These are phyloP conservation scores for Botrytis tulipae DNA, from an alignment of 2,329 filamentous ascomycete species.

Conservation along the genomic window DNA sequence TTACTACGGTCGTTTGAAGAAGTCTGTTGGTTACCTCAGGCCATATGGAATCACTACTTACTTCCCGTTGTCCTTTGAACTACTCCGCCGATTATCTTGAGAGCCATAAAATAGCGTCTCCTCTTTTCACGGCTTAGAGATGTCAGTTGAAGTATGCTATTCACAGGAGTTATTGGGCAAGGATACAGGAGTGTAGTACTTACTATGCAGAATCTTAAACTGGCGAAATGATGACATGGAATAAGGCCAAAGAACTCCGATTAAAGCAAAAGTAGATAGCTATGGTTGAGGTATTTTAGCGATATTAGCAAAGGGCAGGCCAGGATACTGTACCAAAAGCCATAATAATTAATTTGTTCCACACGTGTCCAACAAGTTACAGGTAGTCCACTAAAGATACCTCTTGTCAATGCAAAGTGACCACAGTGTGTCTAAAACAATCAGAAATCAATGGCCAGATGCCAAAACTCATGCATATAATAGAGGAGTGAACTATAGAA, in stretches of 20 bases:
- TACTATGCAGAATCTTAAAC: background rate
- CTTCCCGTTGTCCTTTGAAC: background rate
- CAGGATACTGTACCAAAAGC: background rate
- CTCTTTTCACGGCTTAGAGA: background rate
- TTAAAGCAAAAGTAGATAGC: background rate
- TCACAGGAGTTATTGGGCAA: background rate
- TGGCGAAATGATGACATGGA: background rate
- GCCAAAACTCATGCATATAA: background rate
- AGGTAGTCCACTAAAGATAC: background rate
- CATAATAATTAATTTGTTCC: background rate
- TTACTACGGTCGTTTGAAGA: background rate
- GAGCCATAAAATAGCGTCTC: background rate
- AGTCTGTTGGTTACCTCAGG: background rate
- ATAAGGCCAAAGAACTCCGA: background rate
- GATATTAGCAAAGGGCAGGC: background rate
- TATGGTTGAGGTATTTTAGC: background rate
- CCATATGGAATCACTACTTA: background rate
- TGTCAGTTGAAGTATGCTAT: background rate
- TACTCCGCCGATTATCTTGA: background rate
- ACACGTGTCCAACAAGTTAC: background rate
- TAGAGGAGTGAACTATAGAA: background rate
- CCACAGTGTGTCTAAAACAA: background rate
- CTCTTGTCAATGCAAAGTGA: background rate
- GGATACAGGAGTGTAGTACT: background rate
- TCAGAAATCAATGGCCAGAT: background rate